Evolutionary conservation across 2,329 filamentous ascomycete species (phyloP).

Genomic region (Botrytis deweyae): DNA sequence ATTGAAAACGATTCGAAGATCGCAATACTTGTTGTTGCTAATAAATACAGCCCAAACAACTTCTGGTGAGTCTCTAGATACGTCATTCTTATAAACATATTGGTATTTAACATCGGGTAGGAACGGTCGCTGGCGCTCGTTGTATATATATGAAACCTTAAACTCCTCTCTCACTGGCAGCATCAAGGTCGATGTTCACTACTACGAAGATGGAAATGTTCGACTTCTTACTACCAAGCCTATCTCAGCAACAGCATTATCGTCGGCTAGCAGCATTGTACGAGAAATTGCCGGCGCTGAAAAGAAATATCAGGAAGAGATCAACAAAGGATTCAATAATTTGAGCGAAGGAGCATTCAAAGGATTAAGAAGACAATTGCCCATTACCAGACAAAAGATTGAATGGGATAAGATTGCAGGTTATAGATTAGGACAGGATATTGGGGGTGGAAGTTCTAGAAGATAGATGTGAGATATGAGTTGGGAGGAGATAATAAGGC

Average conservation of each 20-base stretch:
- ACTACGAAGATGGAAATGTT: slow-evolving; percentile 99
- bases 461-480: slow-evolving; percentile 41
- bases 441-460: slow-evolving; percentile 64
- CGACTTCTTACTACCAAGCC: slow-evolving; percentile 86
- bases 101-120: slow-evolving; percentile 44
- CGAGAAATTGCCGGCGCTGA: slow-evolving; percentile 77
- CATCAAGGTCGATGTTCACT: slow-evolving; percentile 94
- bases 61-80: slow-evolving; percentile 66
- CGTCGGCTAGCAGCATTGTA: slow-evolving; percentile 59
- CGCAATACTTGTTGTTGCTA: slow-evolving; percentile 82
- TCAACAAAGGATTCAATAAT: slow-evolving; percentile 85
- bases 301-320: slow-evolving; percentile 92
- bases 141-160: slow-evolving; percentile 75
- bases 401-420: slow-evolving; percentile 98
- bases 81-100: neutral
- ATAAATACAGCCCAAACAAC: slow-evolving; percentile 97
- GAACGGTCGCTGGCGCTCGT: slow-evolving; percentile 95
- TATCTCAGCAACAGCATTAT: slow-evolving; percentile 58
- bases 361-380: slow-evolving; percentile 84
- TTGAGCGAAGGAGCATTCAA: slow-evolving; percentile 96
- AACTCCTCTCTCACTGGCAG: slow-evolving; percentile 70
- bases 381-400: slow-evolving; percentile 96
- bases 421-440: slow-evolving; percentile 81
- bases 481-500: neutral
- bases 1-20: slow-evolving; percentile 72